A percentile compares a stretch with the other conserved stretches of the same genome.
Conservation (phyloP, 192 early-diverging fungal species). For the Geranomyces michiganensis region DNA sequence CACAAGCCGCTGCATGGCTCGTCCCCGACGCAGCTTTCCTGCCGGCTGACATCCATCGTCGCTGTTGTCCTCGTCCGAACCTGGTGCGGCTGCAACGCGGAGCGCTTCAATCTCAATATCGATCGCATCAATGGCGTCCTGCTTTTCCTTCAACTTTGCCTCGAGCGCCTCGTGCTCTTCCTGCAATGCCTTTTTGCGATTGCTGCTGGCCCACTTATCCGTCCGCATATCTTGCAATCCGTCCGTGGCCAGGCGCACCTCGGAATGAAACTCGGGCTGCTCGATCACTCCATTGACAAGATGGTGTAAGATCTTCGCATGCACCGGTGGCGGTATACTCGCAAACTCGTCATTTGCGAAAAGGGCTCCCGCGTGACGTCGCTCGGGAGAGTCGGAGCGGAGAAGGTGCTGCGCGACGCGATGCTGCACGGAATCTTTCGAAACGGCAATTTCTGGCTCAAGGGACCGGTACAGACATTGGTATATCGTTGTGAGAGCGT, state of each 20-base stretch:
- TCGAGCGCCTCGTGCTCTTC: constrained; percentile 2
- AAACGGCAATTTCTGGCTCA: background rate
- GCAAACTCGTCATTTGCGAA: background rate
- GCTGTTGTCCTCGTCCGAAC: background rate
- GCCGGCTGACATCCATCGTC: background rate
- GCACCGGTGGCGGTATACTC: constrained; percentile 12
- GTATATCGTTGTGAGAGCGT: background rate
- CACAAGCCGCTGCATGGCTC: constrained; percentile 4
- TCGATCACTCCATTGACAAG: background rate
- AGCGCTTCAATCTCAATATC: background rate
- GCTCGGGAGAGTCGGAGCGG: background rate
- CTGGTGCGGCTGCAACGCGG: background rate
- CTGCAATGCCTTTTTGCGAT: constrained; percentile 3
- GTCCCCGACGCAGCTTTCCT: background rate
- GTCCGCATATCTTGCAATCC: constrained; percentile 27
- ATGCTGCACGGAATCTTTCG: background rate
- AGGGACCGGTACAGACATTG: background rate
- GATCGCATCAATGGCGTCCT: background rate
- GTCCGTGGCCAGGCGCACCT: background rate
- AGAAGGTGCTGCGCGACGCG: constrained; percentile 4
- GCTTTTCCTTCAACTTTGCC: background rate
- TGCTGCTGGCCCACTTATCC: constrained; percentile 3
- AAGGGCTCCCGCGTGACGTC: background rate
- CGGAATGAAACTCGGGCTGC: background rate
- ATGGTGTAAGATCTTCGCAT: background rate